Evolutionary conservation across 208 protist species (phyloP).

Genomic region (Blastocrithidia nonstop): DNA sequence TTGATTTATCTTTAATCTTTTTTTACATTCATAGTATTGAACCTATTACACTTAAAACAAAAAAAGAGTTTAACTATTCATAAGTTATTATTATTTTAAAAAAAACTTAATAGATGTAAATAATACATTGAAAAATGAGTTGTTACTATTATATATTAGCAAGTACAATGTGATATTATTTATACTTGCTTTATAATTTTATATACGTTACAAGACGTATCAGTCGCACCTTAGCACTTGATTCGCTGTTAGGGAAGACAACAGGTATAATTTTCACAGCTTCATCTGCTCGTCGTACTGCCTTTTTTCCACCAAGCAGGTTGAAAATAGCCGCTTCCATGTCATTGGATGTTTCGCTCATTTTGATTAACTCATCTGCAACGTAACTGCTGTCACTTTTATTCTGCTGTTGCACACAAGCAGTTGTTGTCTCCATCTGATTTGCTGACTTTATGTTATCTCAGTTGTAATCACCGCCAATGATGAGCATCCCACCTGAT

Average conservation of each 20-base stretch:
- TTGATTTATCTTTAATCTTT: no score
- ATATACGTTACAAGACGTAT: constrained; percentile 39
- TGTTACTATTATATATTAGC: no score
- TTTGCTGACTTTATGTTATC: constrained; percentile 37
- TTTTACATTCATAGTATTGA: no score
- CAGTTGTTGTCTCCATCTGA: no score
- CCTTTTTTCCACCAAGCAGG: constrained; percentile 34
- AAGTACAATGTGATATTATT: no score
- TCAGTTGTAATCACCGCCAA: constrained; percentile 51
- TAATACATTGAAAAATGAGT: no score
- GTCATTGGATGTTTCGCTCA: constrained; percentile 8
- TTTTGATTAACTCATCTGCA: constrained; percentile 11
- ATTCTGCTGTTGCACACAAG: constrained; percentile 4
- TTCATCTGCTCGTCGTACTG: constrained; percentile 53
- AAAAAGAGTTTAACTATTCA: no score
- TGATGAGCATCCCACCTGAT: constrained; percentile 53
- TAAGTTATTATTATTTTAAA: no score
- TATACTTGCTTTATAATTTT: constrained; percentile 72
- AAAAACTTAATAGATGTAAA: no score
- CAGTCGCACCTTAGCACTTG: constrained; percentile 15
- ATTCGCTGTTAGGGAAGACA: constrained; percentile 30
- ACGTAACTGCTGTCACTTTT: constrained; percentile 28
- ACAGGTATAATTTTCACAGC: constrained; percentile 25
- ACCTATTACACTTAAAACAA: no score
- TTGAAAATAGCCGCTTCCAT: constrained; percentile 32